A percentile compares a stretch with the other conserved stretches of the same genome.
These are phyloP conservation scores for Periglandula ipomoeae DNA, from an alignment of 2,329 filamentous ascomycete species.

Conservation along the genomic window DNA sequence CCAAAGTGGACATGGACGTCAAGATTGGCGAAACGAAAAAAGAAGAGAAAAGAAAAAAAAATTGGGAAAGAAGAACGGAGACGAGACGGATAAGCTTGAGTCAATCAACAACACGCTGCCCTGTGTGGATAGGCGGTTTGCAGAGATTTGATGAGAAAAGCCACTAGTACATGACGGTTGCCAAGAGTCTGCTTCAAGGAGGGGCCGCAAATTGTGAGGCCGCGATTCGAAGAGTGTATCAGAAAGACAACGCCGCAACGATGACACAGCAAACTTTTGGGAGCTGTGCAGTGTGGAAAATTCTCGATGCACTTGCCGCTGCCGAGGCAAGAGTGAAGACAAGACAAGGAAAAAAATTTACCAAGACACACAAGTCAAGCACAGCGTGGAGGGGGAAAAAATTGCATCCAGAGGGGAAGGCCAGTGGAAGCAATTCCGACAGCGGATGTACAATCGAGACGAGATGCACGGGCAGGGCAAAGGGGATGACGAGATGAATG, in stretches of 20 bases:
- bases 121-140: constrained; percentile 17
- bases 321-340: background rate
- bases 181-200: constrained; percentile 18
- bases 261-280: background rate
- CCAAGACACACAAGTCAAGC: background rate
- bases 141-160: constrained; percentile 18
- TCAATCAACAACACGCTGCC: constrained; percentile 5
- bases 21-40: background rate
- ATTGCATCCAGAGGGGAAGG: constrained; percentile 14
- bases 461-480: constrained; percentile 10
- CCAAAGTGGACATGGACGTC: background rate
- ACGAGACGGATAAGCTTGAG: background rate
- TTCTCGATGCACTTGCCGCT: background rate
- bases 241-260: constrained; percentile 17
- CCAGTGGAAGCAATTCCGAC: constrained; percentile 17
- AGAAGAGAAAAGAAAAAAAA: background rate
- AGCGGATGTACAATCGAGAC: constrained; percentile 16
- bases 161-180: constrained; percentile 32
- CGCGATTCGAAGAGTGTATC: constrained; percentile 14
- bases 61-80: background rate
- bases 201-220: constrained; percentile 6
- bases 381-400: constrained; percentile 15
- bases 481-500: constrained; percentile 22
- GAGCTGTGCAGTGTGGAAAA: background rate
- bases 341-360: background rate